Evolutionary conservation across 208 protist genomes (phyloP), one percentile per base, ranked within the genome.

Genomic region (Trypanosoma rangeli): DNA sequence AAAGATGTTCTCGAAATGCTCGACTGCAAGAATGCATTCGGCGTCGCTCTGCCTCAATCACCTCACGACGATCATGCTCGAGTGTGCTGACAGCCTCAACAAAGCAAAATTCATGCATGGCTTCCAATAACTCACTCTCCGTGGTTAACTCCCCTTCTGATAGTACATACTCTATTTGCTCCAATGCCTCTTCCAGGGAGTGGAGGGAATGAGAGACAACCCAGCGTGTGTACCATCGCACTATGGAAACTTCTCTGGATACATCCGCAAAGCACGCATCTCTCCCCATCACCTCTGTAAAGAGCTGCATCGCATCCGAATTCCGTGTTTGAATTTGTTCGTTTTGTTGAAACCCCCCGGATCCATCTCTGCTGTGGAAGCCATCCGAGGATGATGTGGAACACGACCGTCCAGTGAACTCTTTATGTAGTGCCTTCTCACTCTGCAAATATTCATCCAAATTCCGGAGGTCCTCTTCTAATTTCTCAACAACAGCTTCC

Each of bases 141-240:
- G 69, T 68, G 4, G 86, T 83, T 29, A 95, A 65, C 20, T 68
- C 71, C 55, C 74, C 72, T 50, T 92, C 85, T 13, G 68, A 68
- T 24, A 95, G 74, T 18, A 90, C 90, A 63, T 90, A 95, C 78
- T 95, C 85, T 9, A 95, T 71, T 76, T 86, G 76, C 63, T 93
- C 90, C 68, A 80, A 82, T 53, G 78, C 82, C 60, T 87, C 89
- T 73, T 81, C 80, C 24, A 95, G 68, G 59, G 80, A 77, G 48
- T 77, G 84, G 64, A 95, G 82, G 42, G 85, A 90, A 76, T 95
- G 90, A 18, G 87, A 86, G 13, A 87, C 73, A 0, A 95, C 85
- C 87, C 90, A 95, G 42, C 90, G 90, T 70, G 89, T 83, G 65
- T 93, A 92, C 82, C 87, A 90, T 72, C 90, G 76, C 54, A 95